Evolutionary conservation across 805 yeast genomes (phyloP), one percentile per base, ranked within the genome.

Genomic region (Pichia exigua): DNA sequence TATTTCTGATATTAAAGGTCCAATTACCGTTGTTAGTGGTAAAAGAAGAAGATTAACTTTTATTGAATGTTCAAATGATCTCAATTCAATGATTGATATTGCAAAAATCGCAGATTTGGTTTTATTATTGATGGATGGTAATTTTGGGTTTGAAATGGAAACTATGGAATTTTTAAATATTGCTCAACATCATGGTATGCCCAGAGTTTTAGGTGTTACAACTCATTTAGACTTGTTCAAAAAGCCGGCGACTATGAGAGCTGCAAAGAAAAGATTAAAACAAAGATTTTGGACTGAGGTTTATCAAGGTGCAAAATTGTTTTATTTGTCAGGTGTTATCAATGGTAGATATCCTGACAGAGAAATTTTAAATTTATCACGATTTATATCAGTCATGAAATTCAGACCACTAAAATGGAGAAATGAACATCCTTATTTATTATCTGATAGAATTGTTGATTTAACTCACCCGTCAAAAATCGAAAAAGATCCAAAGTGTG

Each of bases 391-490:
- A 7, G 97, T 92, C 45, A 92, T 95, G 98, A 94, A 95, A 67
- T 95, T 95, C 70, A 80, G 99, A 64, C 99, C 99, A n/a, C 74
- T 95, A 60, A 94, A 94, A 67, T 94, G 99, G 99, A 82, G 99
- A 73, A 94, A 92, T 66, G 98, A 94, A 72, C 99, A 94, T 72
- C 96, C 98, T 5, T 94, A 94, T 65, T 67, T 94, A 60, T 73
- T 94, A 54, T 90, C 92, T 17, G 99, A 94, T 65, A 79, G 99
- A 65, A 75, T 92, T 44, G 57, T 94, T 11, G 99, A 94, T 68
- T 73, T 95, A 56, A 95, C 99, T 3, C 97, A 91, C 68, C 99
- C 99, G 0, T 79, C 87, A 46, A 67, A 74, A 44, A 81, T 95
- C 38, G 91, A 85, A 57, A 75, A 81, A 53, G 83, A 94, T 62